Percentiles rank a stretch among this genome's conserved stretches.
phyloP scores from a whole-genome alignment of 192 early-diverging fungal genomes.

The Gonapodya sp. region DNA sequence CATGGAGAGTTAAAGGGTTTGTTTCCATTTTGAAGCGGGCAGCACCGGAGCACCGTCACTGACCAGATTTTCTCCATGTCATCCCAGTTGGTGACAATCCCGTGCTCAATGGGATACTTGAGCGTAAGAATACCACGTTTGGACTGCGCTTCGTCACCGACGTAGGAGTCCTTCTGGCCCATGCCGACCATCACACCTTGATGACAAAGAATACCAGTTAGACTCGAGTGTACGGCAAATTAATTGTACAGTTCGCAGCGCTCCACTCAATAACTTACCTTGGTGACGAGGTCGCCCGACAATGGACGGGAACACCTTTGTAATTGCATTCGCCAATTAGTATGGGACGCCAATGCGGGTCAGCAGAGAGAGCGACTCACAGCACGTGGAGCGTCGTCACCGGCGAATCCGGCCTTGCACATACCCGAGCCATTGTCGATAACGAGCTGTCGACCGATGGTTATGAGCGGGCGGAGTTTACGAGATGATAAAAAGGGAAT shows the following conservation, averaged over 20 bases:
- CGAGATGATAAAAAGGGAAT: no score
- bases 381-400: constrained; percentile 82
- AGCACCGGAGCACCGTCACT: not conserved
- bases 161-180: constrained; percentile 64
- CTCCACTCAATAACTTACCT: constrained; percentile 13
- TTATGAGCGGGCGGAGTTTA: not conserved
- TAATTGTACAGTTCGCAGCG: no score
- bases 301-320: constrained; percentile 24
- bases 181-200: constrained; percentile 60
- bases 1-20: constrained; percentile 7
- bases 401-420: constrained; percentile 92
- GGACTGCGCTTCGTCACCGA: constrained; percentile 64
- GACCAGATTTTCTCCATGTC: constrained; percentile 68
- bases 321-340: not conserved
- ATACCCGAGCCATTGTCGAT: constrained; percentile 92
- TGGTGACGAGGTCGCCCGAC: constrained; percentile 62
- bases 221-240: no score
- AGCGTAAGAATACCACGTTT: constrained; percentile 61
- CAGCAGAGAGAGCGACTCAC: constrained; percentile 16
- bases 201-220: not conserved
- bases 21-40: not conserved
- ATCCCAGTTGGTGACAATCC: constrained; percentile 69
- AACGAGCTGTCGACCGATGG: constrained; percentile 33
- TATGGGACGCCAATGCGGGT: not conserved
- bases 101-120: constrained; percentile 66